phyloP scores from a whole-genome alignment of 225 moss, liverwort and hornwort genomes.

The Anthoceros angustus region DNA sequence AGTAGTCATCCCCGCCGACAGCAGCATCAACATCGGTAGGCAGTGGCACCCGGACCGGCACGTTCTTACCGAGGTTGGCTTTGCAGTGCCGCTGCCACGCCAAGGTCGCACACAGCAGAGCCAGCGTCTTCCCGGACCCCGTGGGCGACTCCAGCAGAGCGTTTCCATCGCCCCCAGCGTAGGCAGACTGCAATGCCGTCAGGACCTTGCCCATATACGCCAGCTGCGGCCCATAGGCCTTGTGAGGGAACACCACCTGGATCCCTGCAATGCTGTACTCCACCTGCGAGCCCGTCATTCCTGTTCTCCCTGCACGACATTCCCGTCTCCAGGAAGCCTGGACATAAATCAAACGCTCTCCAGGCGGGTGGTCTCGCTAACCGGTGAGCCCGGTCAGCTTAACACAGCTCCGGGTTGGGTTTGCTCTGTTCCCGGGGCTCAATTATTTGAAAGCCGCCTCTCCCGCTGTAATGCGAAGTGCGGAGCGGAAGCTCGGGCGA shows the following conservation, averaged over 20 bases:
- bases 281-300: constrained; percentile 1
- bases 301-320: no score
- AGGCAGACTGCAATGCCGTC: constrained; percentile 43
- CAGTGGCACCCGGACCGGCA: background rate
- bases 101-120: constrained; percentile 53
- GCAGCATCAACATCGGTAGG: background rate
- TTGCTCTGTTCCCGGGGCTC: no score
- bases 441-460: no score
- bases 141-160: constrained; percentile 66
- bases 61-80: constrained; percentile 10
- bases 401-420: no score
- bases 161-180: constrained; percentile 25
- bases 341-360: no score
- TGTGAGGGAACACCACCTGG: constrained; percentile 41
- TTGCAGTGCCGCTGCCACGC: constrained; percentile 55
- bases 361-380: no score
- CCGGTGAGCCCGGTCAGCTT: no score
- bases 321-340: no score
- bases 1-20: constrained; percentile 14
- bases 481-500: no score
- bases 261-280: constrained; percentile 37
- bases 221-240: constrained; percentile 55
- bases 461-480: no score
- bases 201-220: constrained; percentile 70
- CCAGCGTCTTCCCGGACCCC: constrained; percentile 71